Conservation (phyloP, 306 rosid genomes). For the Prunus padus region DNA sequence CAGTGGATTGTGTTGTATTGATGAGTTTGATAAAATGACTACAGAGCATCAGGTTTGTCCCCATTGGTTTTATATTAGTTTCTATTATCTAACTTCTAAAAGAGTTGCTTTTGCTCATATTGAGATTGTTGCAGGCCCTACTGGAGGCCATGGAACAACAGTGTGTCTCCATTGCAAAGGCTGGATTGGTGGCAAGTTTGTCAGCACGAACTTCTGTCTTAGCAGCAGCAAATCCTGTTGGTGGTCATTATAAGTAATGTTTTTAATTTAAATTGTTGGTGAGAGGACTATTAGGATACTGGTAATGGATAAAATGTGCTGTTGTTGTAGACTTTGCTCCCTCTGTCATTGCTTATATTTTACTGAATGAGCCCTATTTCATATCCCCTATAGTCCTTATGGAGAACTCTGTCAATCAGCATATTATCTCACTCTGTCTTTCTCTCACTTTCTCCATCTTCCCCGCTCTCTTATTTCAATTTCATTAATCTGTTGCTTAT, state of each 20-base stretch:
- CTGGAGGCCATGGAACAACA: constrained; percentile 99
- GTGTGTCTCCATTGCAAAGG: constrained; percentile 96
- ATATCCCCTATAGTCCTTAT: not conserved
- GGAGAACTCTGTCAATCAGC: not conserved
- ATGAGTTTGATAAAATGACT: constrained; percentile 91
- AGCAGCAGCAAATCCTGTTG: constrained; percentile 96
- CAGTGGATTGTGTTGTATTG: constrained; percentile 94
- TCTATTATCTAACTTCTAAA: constrained; percentile 24
- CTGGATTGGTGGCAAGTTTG: constrained; percentile 94
- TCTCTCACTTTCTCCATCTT: not conserved
- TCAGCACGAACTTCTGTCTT: constrained; percentile 90
- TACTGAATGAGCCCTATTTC: not conserved
- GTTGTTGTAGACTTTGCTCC: not conserved
- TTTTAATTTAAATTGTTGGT: constrained; percentile 21
- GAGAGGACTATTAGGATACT: not conserved
- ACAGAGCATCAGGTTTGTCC: constrained; percentile 92
- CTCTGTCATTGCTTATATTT: not conserved
- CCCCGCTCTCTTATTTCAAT: not conserved
- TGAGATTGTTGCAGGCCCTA: constrained; percentile 54
- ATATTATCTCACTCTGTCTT: not conserved
- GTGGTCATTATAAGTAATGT: constrained; percentile 90
- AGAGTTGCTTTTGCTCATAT: constrained; percentile 15
- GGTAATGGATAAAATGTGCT: constrained; percentile 4
- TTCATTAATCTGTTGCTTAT: not conserved
- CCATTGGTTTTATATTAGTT: constrained; percentile 22